A percentile compares a stretch with the other conserved stretches of the same genome.
These are phyloP conservation scores for Phialophora expanda DNA, from an alignment of 2,329 filamentous ascomycete species.

Conservation along the genomic window DNA sequence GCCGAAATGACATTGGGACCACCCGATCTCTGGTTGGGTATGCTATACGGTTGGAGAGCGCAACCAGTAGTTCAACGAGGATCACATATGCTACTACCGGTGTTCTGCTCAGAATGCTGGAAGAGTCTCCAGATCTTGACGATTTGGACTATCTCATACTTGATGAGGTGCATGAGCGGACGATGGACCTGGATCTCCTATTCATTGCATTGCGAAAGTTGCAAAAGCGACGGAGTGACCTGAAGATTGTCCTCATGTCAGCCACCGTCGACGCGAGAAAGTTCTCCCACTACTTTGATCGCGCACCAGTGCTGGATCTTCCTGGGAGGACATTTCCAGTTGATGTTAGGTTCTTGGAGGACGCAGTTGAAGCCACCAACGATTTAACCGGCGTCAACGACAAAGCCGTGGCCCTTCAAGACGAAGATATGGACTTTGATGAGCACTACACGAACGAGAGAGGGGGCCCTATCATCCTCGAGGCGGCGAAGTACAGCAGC, in stretches of 20 bases:
- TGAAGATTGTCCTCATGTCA: constrained; percentile 96
- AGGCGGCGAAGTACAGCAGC: constrained; percentile 66
- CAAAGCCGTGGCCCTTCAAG: constrained; percentile 40
- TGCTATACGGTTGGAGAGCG: constrained; percentile 90
- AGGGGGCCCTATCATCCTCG: constrained; percentile 18
- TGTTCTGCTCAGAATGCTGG: constrained; percentile 98
- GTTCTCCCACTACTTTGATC: constrained; percentile 82
- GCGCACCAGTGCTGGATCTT: constrained; percentile 85
- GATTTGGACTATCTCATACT: constrained; percentile 93
- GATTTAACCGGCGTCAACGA: constrained; percentile 60
- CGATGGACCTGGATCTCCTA: constrained; percentile 95
- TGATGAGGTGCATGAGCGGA: constrained; percentile 96
- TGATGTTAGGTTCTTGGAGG: constrained; percentile 83
- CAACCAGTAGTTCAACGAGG: constrained; percentile 78
- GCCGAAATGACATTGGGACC: constrained; percentile 79
- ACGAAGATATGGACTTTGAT: constrained; percentile 51
- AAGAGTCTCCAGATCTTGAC: constrained; percentile 80
- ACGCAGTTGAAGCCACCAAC: constrained; percentile 85
- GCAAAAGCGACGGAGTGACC: constrained; percentile 73
- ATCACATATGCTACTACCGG: constrained; percentile 83
- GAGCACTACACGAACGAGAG: constrained; percentile 51
- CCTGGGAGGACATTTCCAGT: constrained; percentile 95
- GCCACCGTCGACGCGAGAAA: constrained; percentile 91
- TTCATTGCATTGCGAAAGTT: constrained; percentile 89
- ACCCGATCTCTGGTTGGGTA: constrained; percentile 86